Evolutionary conservation across 2,329 filamentous ascomycete species (phyloP).

Genomic region (Penicillium capsulatum): DNA sequence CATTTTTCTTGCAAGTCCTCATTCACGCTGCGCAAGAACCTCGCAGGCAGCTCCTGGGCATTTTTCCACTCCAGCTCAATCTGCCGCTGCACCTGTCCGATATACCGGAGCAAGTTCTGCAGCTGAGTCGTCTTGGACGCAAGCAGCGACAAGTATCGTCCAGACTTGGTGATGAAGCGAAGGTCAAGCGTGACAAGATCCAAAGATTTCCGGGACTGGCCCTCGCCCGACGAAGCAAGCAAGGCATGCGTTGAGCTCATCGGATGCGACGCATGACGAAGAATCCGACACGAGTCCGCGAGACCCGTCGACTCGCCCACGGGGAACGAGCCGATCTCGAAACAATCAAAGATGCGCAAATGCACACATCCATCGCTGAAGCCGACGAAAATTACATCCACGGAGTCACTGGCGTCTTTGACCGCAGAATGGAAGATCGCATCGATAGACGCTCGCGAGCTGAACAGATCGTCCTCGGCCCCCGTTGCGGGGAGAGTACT

Average conservation of each 20-base stretch:
- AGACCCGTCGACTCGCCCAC: slow-evolving; percentile 38
- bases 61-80: slow-evolving; percentile 80
- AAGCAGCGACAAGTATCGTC: slow-evolving; percentile 75
- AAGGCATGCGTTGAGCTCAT: slow-evolving; percentile 72
- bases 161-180: slow-evolving; percentile 70
- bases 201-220: slow-evolving; percentile 40
- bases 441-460: slow-evolving; percentile 64
- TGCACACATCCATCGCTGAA: slow-evolving; percentile 68
- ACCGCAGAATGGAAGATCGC: slow-evolving; percentile 62
- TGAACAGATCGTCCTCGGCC: slow-evolving; percentile 64
- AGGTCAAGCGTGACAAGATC: slow-evolving; percentile 74
- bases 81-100: slow-evolving; percentile 73
- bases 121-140: slow-evolving; percentile 83
- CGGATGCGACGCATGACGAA: slow-evolving; percentile 67
- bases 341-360: slow-evolving; percentile 79
- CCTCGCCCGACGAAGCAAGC: slow-evolving; percentile 46
- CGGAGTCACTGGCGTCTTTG: slow-evolving; percentile 64
- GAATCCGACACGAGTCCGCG: slow-evolving; percentile 38
- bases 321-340: slow-evolving; percentile 64
- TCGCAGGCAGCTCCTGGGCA: slow-evolving; percentile 69
- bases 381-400: slow-evolving; percentile 74
- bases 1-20: slow-evolving; percentile 66
- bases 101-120: slow-evolving; percentile 80
- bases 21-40: slow-evolving; percentile 73
- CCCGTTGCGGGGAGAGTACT: slow-evolving; percentile 63